Base-by-base conservation (phyloP, 1,284 basidiomycete genomes). In the Boletus semigastroideus region DNA sequence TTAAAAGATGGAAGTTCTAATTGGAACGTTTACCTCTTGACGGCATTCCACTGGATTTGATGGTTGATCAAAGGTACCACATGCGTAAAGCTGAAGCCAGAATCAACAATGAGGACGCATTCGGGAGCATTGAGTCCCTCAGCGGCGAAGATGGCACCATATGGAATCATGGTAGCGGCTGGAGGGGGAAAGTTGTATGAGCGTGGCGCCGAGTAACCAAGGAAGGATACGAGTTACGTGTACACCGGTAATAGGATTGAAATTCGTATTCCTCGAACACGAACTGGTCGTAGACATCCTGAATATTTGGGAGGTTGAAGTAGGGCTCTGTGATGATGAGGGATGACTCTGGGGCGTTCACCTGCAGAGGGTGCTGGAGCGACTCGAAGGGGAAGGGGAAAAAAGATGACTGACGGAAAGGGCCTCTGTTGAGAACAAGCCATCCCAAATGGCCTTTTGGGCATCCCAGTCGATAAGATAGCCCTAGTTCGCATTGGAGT, bases 251-350 rank as follows among this genome's bases (percentile, higher is more conserved):
- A 67, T 92, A 92, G 42, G 90, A 86, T 41, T 79, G 75, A 65
- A 96, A 97, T 62, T 95, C 94, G 74, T 95, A 98, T 70, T 97
- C 94, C 65, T 98, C 95, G 63, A 97, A 97, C 0, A 96, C 76
- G 66, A 98, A 89, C 71, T 97, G 89, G 68, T 98, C 95, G 59
- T 94, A 94, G 37, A 91, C 83, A 39, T 92, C 88, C 72, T 94
- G 90, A 17, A 96, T 83, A 66, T 92, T 93, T 17, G 92, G 91
- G 11, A 96, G 75, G 69, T 96, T 93, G 78, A 95, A 91, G 66
- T 93, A 93, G 4, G 94, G 92, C 71, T 98, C 95, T 3, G 95
- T 97, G 46, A 98, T 80, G 45, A 98, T 74, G 36, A 96, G 74
- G 3, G 86, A 85, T 0, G 86, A 82, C 44, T 84, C 79, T 1